Base-by-base conservation (phyloP, 192 early-diverging fungal species). In the Linderina pennispora region DNA sequence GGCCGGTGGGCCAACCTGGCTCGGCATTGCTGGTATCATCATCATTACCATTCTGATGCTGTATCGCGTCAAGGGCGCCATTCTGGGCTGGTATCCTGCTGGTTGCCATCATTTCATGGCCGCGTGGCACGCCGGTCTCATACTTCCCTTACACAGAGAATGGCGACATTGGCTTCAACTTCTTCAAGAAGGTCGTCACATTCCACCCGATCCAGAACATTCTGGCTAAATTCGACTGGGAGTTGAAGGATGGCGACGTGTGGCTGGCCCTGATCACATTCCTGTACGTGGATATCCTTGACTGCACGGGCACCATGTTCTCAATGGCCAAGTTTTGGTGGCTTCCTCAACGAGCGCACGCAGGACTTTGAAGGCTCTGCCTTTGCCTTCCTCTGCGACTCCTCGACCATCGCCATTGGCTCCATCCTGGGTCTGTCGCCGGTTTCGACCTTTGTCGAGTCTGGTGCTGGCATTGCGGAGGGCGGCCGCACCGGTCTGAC, bases 241-340 rank as follows among this genome's bases (percentile, higher is more conserved):
- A 82, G 26, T 46, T 83, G 15, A 39, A 63, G 6, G 66, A 55
- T 24, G 64, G 71, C 23, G 77, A 85, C 28, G 58, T 90, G 32
- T 91, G 87, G 85, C 69, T 88, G 18, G 88, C 89, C 9, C 72
- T 91, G 37, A 76, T 91, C 36, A 91, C 84, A 3, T 88, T 91
- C 64, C 60, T 91, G 36, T 91, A 89, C 48, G 84, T 91, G 48
- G 89, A 91, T 62, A 86, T 91, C 35, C 63, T 91, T 48, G 89
- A 91, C 58, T 87, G 85, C 42, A 91, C 88, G 3, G 87, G 86
- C 15, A 89, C 88, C 20, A 72, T 91, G 80, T 88, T 82, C 45
- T 88, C 87, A 16, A 87, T 89, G 88, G 86, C 87, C 22, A 77
- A 77, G 44, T 88, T 84, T 67, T n/a, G 88, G 80, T 47, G 85